These are phyloP conservation scores for Fusarium papillatum DNA, from an alignment of 2,329 filamentous ascomycete species.

Conservation along the genomic window DNA sequence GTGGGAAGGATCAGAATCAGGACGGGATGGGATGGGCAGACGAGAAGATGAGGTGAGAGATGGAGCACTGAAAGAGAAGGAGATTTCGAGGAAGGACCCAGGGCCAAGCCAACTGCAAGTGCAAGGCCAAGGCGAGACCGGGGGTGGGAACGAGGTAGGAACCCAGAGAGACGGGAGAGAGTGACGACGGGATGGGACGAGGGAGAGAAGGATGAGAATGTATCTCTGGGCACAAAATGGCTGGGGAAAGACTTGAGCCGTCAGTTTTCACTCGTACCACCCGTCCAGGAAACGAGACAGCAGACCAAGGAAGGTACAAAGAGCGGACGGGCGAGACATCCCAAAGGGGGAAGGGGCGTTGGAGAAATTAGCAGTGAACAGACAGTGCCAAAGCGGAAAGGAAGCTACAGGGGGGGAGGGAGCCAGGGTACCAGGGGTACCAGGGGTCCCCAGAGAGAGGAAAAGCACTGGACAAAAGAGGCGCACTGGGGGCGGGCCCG, in stretches of 20 bases:
- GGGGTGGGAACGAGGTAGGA: slow-evolving; percentile 19
- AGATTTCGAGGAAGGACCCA: slow-evolving; percentile 38
- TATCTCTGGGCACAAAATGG: slow-evolving; percentile 1
- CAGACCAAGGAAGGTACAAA: slow-evolving; percentile 24
- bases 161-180: slow-evolving; percentile 20
- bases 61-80: slow-evolving; percentile 35
- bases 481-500: slow-evolving; percentile 12
- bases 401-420: neutral
- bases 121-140: slow-evolving; percentile 9
- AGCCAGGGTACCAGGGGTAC: neutral
- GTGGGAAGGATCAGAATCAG: slow-evolving; percentile 26
- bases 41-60: slow-evolving; percentile 38
- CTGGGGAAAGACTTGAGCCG: neutral
- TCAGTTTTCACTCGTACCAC: slow-evolving; percentile 34
- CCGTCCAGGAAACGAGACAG: slow-evolving; percentile 10
- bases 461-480: neutral
- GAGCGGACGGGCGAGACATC: slow-evolving; percentile 31
- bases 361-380: slow-evolving; percentile 41
- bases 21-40: slow-evolving; percentile 28
- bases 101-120: slow-evolving; percentile 1
- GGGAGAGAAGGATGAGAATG: neutral
- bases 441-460: neutral
- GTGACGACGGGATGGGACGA: slow-evolving; percentile 25
- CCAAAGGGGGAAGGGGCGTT: slow-evolving; percentile 32
- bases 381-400: slow-evolving; percentile 23